Evolutionary conservation across 2,329 filamentous ascomycete species (phyloP), one percentile per base, ranked within the genome.

Genomic region (Proliferodiscus dingleyae): DNA sequence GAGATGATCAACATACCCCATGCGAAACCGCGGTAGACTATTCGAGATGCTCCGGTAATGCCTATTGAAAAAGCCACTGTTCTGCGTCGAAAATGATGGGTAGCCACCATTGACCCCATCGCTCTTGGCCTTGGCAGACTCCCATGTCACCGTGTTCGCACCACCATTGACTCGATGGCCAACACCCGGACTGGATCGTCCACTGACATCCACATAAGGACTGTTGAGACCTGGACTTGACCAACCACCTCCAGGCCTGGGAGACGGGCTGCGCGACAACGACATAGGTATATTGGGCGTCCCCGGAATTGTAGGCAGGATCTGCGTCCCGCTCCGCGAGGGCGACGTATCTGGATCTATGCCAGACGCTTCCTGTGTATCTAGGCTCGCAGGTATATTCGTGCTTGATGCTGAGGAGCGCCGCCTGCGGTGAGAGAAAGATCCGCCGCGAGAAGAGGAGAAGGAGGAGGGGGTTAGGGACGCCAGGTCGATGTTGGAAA

Each of bases 221-320:
- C 85, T 81, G 61, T 80, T 85, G 62, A 88, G 75, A 53, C 83
- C 87, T 45, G 86, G 89, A 68, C 85, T 93, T 46, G 87, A 81
- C 90, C 91, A 96, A 58, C 89, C 89, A 63, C 88, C 89, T 60
- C 86, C 85, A 51, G 82, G 85, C 52, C 81, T 78, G 51, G 90
- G 91, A 45, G 89, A 95, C 41, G 90, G 88, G 63, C 88, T 94
- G 68, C 89, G 82, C 56, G 89, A 93, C 52, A 91, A 71, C 56
- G 87, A 87, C 90, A 95, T 95, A 60, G 71, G 68, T 55, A 67
- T 61, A 58, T 69, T 73, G 34, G 80, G 75, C 41, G 74, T 81
- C 61, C 77, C 61, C 46, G 62, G 61, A 39, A 64, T 61, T 10
- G 61, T 54, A 44, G 60, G 50, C 13, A 64, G 53, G 24, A 47